phyloP scores from a whole-genome alignment of 2,329 filamentous ascomycete genomes.

The Ophiostoma pallidulum region DNA sequence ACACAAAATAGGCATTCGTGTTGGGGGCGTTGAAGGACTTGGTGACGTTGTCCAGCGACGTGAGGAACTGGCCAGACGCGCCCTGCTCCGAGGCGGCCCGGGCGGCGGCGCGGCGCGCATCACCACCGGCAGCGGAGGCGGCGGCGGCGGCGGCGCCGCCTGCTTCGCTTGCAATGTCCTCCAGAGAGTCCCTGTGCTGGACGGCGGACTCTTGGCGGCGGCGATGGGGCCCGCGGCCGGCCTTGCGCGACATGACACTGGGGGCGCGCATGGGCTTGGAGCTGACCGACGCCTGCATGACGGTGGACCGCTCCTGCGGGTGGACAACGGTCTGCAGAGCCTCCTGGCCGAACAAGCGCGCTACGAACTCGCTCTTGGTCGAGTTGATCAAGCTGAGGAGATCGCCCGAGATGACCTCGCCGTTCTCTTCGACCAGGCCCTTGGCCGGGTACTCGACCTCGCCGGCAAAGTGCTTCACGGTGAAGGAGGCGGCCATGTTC shows the following conservation, averaged over 20 bases:
- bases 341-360: conserved; percentile 90
- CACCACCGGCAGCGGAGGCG: conserved; percentile 22
- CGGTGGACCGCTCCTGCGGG: conserved; percentile 77
- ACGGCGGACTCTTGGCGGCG: conserved; percentile 26
- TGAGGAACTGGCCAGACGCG: conserved; percentile 84
- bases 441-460: conserved; percentile 90
- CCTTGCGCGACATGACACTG: conserved; percentile 78
- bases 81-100: conserved; percentile 55
- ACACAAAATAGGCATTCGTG: conserved; percentile 91
- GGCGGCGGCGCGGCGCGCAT: conserved; percentile 22
- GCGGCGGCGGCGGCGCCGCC: conserved; percentile 17
- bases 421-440: conserved; percentile 87
- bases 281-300: conserved; percentile 93
- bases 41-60: conserved; percentile 81
- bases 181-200: conserved; percentile 32
- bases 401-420: conserved; percentile 90
- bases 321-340: conserved; percentile 88
- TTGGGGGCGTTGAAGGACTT: conserved; percentile 74
- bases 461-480: conserved; percentile 89
- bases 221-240: conserved; percentile 20
- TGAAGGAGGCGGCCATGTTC: conserved; percentile 72
- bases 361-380: conserved; percentile 80
- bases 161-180: conserved; percentile 37
- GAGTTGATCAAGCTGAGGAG: conserved; percentile 87
- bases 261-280: conserved; percentile 90